Evolutionary conservation across 257 asterid species (phyloP).

Genomic region (Paraleonurus japonicus): DNA sequence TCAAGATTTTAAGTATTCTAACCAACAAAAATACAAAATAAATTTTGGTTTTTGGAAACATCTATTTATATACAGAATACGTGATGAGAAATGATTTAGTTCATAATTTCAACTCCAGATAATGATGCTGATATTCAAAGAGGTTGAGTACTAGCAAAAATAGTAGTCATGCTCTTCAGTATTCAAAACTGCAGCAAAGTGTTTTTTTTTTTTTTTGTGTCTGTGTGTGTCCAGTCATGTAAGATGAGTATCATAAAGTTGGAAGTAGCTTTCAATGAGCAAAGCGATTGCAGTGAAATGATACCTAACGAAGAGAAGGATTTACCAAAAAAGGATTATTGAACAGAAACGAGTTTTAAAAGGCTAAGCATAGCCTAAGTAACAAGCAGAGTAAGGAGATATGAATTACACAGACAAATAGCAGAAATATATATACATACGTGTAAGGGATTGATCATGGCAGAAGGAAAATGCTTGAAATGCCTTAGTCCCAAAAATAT

Average conservation of each 20-base stretch:
- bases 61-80: conserved; percentile 14
- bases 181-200: conserved; percentile 9
- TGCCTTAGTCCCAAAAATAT: conserved; percentile 89
- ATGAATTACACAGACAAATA: conserved; percentile 15
- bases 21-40: conserved; percentile 10
- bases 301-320: conserved; percentile 7
- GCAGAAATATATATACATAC: conserved; percentile 52
- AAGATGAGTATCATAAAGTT: conserved; percentile 5
- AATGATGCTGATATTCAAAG: conserved; percentile 1
- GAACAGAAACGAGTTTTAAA: conserved; percentile 8
- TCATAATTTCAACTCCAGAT: conserved; percentile 17
- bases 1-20: conserved; percentile 18
- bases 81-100: not conserved
- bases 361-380: conserved; percentile 11
- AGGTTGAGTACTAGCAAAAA: conserved; percentile 9
- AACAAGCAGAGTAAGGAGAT: conserved; percentile 19
- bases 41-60: not conserved
- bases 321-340: not conserved
- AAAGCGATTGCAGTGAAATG: not conserved
- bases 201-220: not conserved
- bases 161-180: not conserved
- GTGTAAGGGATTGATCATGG: conserved; percentile 61
- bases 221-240: not conserved
- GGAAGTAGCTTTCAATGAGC: conserved; percentile 13
- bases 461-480: conserved; percentile 93